These are phyloP conservation scores for Pythium aristosporum DNA, from an alignment of 352 stramenopile genomes.

Conservation along the genomic window DNA sequence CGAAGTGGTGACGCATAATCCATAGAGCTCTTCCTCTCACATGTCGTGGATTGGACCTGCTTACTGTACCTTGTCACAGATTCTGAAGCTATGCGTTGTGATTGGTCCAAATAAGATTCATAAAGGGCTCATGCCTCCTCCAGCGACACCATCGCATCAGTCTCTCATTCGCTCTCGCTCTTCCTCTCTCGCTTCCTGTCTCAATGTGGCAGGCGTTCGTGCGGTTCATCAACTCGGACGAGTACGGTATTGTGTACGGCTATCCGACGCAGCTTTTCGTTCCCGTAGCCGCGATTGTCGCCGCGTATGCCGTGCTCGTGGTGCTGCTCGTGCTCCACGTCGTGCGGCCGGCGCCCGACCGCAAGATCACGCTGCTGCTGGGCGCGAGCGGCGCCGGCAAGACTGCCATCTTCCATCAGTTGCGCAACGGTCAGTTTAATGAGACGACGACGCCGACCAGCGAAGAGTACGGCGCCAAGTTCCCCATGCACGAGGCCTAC, in stretches of 20 bases:
- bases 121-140: neutral
- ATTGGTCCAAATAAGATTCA: slow-evolving; percentile 6
- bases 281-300: slow-evolving; percentile 9
- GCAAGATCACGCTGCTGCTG: slow-evolving; percentile 19
- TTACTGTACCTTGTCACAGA: slow-evolving; percentile 5
- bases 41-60: neutral
- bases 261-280: slow-evolving; percentile 18
- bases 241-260: slow-evolving; percentile 11
- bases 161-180: neutral
- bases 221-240: slow-evolving; percentile 21
- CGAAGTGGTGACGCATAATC: neutral
- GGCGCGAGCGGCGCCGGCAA: slow-evolving; percentile 15
- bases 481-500: slow-evolving; percentile 12
- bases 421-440: slow-evolving; percentile 4
- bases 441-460: slow-evolving; percentile 8
- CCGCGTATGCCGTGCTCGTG: slow-evolving; percentile 11
- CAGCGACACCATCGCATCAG: neutral
- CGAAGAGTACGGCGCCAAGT: slow-evolving; percentile 20
- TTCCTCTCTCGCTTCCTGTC: too few relatives aligned
- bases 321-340: slow-evolving; percentile 14
- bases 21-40: neutral
- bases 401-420: slow-evolving; percentile 12
- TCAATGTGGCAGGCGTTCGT: slow-evolving; percentile 8
- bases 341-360: slow-evolving; percentile 10
- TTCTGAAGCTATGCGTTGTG: neutral